Evolutionary conservation across 306 rosid genomes (phyloP).

Genomic region (Sesbania bispinosa): DNA sequence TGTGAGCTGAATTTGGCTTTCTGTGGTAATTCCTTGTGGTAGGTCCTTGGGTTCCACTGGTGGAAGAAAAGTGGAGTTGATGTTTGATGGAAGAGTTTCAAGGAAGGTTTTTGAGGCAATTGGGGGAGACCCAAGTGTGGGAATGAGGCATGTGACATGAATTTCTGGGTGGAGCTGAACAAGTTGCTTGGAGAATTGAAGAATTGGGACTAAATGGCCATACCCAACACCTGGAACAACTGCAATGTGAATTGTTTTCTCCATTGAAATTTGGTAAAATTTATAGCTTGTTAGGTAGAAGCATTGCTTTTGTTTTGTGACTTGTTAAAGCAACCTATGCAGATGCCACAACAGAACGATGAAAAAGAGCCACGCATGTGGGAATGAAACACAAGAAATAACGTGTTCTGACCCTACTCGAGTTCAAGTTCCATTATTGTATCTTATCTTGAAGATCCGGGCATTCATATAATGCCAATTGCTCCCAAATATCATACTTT

Average conservation of each 20-base stretch:
- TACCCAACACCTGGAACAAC: too few relatives aligned
- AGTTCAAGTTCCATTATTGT: too few relatives aligned
- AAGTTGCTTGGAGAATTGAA: constrained; percentile 29
- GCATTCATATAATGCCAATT: too few relatives aligned
- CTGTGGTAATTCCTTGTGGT: neutral
- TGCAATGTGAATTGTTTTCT: neutral
- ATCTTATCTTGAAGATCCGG: too few relatives aligned
- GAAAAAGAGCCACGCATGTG: too few relatives aligned
- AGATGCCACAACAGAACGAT: neutral
- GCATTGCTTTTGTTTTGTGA: too few relatives aligned
- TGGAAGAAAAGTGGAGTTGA: constrained; percentile 4
- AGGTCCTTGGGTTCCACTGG: neutral
- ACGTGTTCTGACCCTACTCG: too few relatives aligned
- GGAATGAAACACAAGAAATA: too few relatives aligned
- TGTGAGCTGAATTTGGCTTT: neutral
- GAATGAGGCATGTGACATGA: constrained; percentile 10
- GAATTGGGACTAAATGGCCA: too few relatives aligned
- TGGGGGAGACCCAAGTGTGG: neutral
- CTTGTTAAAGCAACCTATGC: neutral
- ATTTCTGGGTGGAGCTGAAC: constrained; percentile 5
- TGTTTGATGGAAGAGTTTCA: too few relatives aligned
- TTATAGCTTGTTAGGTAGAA: neutral
- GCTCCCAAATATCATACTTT: too few relatives aligned
- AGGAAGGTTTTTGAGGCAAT: neutral
- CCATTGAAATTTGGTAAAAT: constrained; percentile 13